Evolutionary conservation across 805 yeast genomes (phyloP).

Genomic region (Ogataea allantospora): DNA sequence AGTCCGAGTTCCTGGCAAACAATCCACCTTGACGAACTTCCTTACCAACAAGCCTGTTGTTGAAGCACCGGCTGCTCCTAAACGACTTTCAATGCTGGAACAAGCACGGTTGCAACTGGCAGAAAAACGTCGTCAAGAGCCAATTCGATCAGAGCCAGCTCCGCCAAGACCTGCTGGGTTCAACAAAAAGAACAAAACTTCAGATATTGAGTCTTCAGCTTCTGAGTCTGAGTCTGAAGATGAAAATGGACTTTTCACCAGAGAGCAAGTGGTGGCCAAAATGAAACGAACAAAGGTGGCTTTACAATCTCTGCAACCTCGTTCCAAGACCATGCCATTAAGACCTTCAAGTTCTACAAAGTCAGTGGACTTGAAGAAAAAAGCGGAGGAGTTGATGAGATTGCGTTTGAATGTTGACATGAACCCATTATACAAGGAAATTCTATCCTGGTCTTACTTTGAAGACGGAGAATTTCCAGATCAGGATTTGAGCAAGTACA

Average conservation of each 20-base stretch:
- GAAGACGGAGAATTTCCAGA: constrained; percentile 56
- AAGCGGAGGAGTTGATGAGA: constrained; percentile 76
- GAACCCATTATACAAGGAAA: constrained; percentile 65
- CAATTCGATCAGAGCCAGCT: constrained; percentile 38
- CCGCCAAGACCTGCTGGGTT: constrained; percentile 56
- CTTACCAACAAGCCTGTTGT: constrained; percentile 8
- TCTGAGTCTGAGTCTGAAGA: constrained; percentile 35
- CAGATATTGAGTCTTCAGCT: constrained; percentile 18
- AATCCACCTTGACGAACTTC: constrained; percentile 9
- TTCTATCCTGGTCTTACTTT: constrained; percentile 77
- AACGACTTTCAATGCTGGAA: constrained; percentile 28
- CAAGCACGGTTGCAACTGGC: constrained; percentile 27
- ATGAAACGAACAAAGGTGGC: constrained; percentile 27
- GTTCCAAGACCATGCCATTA: constrained; percentile 9
- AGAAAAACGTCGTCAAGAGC: constrained; percentile 22
- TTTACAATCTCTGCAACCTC: constrained; percentile 29
- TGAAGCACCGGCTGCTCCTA: constrained; percentile 16
- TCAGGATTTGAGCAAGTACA: constrained; percentile 37
- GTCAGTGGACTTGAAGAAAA: constrained; percentile 43
- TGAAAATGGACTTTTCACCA: constrained; percentile 41
- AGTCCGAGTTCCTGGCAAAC: constrained; percentile 1
- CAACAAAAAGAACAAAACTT: constrained; percentile 33
- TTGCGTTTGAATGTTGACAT: constrained; percentile 73
- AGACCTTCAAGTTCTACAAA: constrained; percentile 22
- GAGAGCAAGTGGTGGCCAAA: constrained; percentile 33